Base-by-base conservation (phyloP, 1,139 yeast species). In the Geotrichum bryndzae region DNA sequence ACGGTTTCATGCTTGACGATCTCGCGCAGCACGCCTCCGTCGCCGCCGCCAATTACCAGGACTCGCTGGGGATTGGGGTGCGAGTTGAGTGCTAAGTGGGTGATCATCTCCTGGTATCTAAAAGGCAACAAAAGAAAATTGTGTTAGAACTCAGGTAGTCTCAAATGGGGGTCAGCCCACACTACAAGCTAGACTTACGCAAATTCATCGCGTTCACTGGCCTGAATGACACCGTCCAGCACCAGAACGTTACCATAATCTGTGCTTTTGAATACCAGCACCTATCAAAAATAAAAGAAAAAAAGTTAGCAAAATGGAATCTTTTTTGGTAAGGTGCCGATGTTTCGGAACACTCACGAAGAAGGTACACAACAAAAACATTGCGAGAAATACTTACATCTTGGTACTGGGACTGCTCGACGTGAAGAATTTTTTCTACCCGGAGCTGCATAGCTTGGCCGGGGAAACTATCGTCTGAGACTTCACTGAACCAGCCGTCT, bases 11-110 rank as follows among this genome's bases (percentile, higher is more conserved):
- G 97, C 79, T 91, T 91, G 71, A 91, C 88, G 73, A 90, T 84
- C 77, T 91, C 97, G 76, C 97, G 83, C 72, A 91, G 81, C 63
- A 91, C 97, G 74, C 97, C 97, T 70, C 97, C 97, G 73, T 91
- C 97, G 70, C 97, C 97, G 67, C 97, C 97, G 63, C 97, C 97
- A 73, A 91, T 87, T 63, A 91, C 96, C 66, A 91, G 80, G 41
- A 94, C 97, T 73, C 82, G 85, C 80, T 88, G 88, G 60, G 97
- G 97, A 78, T 87, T 83, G 64, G 96, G 91, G 78, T 91, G 97
- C 54, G 95, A 84, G 83, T 88, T 88, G 77, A 91, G 73, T 15
- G 96, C 96, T 72, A 91, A 80, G 77, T 91, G 97, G 53, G 96
- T 79, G 74, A 91, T 91, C 96, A 91, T 90, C 76, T 91, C 97